These are phyloP conservation scores for Xylaria intraflava DNA, from an alignment of 495 filamentous ascomycete genomes.

Conservation along the genomic window DNA sequence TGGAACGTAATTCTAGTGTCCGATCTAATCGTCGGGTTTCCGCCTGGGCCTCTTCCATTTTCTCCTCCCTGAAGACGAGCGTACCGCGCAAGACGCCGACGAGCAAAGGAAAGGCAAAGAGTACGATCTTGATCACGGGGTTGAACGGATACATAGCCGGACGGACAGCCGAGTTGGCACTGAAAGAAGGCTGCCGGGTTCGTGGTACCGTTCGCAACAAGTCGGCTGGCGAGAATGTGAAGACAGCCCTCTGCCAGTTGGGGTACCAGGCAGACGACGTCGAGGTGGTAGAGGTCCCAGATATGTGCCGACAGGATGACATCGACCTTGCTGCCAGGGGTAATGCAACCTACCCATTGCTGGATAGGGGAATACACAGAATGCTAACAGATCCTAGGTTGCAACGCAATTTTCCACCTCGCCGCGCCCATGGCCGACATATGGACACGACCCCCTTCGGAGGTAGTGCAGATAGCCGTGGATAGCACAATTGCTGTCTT, in stretches of 20 bases:
- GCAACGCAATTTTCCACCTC: slow-evolving; percentile 64
- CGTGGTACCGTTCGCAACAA: slow-evolving; percentile 62
- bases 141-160: slow-evolving; percentile 33
- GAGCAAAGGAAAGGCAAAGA: not conserved
- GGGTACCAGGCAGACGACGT: slow-evolving; percentile 16
- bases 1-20: too few relatives aligned
- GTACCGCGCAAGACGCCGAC: not conserved
- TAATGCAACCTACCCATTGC: slow-evolving; percentile 40
- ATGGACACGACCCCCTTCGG: slow-evolving; percentile 58
- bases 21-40: not conserved
- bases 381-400: slow-evolving; percentile 29
- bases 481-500: slow-evolving; percentile 67
- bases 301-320: slow-evolving; percentile 23
- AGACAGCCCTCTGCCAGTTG: slow-evolving; percentile 36
- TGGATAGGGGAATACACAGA: slow-evolving; percentile 59
- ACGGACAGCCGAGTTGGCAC: slow-evolving; percentile 37
- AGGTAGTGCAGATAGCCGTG: slow-evolving; percentile 54
- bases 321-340: slow-evolving; percentile 36
- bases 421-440: slow-evolving; percentile 62
- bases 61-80: not conserved
- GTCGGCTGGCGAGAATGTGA: slow-evolving; percentile 59
- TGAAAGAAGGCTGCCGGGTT: slow-evolving; percentile 64
- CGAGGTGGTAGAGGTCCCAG: slow-evolving; percentile 24
- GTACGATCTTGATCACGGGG: slow-evolving; percentile 33
- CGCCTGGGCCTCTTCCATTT: not conserved